Conservation (phyloP, 768 basidiomycete genomes). For the Kwoniella mangroviensis region DNA sequence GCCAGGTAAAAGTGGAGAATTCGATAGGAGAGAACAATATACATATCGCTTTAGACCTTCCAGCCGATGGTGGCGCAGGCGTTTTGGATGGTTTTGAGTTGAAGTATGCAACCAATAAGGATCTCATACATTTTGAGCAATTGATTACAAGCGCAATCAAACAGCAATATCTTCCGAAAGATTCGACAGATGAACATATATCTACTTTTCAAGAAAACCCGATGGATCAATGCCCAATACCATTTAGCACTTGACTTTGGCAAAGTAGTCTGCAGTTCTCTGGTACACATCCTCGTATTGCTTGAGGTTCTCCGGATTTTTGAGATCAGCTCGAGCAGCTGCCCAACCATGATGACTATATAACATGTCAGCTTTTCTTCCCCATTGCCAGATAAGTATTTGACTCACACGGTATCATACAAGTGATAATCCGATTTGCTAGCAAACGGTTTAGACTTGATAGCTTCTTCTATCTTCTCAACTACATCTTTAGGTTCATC, state of each 20-base stretch:
- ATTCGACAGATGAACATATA: no score
- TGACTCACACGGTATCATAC: slow-evolving; percentile 46
- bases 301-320: slow-evolving; percentile 66
- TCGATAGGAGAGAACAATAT: slow-evolving; percentile 37
- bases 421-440: slow-evolving; percentile 63
- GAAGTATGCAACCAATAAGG: no score
- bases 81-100: slow-evolving; percentile 12
- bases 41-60: slow-evolving; percentile 32
- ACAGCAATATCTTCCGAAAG: no score
- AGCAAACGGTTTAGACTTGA: slow-evolving; percentile 64
- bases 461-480: slow-evolving; percentile 62
- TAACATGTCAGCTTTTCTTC: no score
- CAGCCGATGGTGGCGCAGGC: slow-evolving; percentile 16
- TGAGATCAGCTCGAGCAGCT: slow-evolving; percentile 67
- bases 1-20: slow-evolving; percentile 21
- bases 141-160: no score
- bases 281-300: slow-evolving; percentile 68
- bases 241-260: slow-evolving; percentile 20
- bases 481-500: slow-evolving; percentile 50
- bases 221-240: no score
- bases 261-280: slow-evolving; percentile 62
- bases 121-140: no score
- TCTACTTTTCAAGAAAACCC: no score
- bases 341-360: slow-evolving; percentile 67
- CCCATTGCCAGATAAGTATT: no score